phyloP scores from a whole-genome alignment of 495 filamentous ascomycete genomes.

The Aspergillus nidulans region DNA sequence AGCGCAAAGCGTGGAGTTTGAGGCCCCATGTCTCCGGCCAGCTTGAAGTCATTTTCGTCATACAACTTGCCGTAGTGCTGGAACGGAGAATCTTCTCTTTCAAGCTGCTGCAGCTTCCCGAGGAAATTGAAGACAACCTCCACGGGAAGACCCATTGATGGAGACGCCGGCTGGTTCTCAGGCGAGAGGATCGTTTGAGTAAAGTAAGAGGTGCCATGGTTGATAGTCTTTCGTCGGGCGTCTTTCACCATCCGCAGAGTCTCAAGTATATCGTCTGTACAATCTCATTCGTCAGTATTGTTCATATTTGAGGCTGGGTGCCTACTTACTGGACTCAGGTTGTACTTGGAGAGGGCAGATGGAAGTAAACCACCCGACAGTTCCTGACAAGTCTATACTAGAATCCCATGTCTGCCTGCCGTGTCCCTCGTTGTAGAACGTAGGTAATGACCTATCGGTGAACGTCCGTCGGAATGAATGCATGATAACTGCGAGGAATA shows the following conservation, averaged over 20 bases:
- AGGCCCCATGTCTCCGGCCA: constrained; percentile 43
- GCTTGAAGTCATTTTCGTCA: constrained; percentile 39
- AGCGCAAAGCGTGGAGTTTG: constrained; percentile 52
- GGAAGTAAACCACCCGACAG: constrained; percentile 60
- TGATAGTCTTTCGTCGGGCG: constrained; percentile 31
- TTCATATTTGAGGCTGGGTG: constrained; percentile 8
- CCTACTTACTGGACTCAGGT: constrained; percentile 30
- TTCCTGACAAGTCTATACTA: constrained; percentile 49
- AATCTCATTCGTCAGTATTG: no score
- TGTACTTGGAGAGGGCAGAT: constrained; percentile 43
- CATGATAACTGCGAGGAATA: constrained; percentile 47
- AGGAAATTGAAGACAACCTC: constrained; percentile 71
- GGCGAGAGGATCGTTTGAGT: constrained; percentile 47
- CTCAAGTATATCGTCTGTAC: constrained; percentile 28
- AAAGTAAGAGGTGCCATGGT: constrained; percentile 43
- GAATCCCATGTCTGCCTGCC: constrained; percentile 51
- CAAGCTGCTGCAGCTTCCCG: constrained; percentile 55
- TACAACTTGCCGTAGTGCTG: constrained; percentile 52
- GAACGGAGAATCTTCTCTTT: constrained; percentile 55
- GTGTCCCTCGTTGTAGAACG: constrained; percentile 54
- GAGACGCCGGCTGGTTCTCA: constrained; percentile 34
- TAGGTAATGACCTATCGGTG: constrained; percentile 52
- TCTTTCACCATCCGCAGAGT: constrained; percentile 47
- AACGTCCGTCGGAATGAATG: constrained; percentile 46
- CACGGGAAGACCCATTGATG: constrained; percentile 50